Evolutionary conservation across 1,139 yeast species (phyloP).

Genomic region (Debaryomyces nepalensis): DNA sequence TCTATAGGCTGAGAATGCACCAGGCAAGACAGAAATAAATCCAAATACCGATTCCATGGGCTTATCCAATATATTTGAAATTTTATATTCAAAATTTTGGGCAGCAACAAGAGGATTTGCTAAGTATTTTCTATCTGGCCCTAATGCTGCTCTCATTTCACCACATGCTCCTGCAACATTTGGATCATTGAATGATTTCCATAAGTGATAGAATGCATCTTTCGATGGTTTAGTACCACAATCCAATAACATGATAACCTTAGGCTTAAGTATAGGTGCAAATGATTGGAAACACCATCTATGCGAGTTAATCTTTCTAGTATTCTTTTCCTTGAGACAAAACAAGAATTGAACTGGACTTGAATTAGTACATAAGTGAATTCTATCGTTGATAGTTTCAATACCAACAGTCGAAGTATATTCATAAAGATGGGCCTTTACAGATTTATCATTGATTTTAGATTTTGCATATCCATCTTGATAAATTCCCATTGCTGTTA

Average conservation of each 20-base stretch:
- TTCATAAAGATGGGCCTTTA: conserved; percentile 76
- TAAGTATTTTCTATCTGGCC: conserved; percentile 57
- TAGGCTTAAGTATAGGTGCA: conserved; percentile 71
- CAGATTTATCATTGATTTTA: conserved; percentile 69
- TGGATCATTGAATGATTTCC: conserved; percentile 76
- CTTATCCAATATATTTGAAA: conserved; percentile 79
- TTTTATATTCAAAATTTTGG: conserved; percentile 83
- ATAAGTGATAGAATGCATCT: conserved; percentile 73
- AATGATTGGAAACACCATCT: conserved; percentile 87
- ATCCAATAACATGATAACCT: conserved; percentile 71
- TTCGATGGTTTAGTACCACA: conserved; percentile 80
- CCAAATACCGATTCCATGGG: conserved; percentile 87
- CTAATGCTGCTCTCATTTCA: conserved; percentile 73
- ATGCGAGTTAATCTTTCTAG: conserved; percentile 79
- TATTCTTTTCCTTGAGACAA: conserved; percentile 76
- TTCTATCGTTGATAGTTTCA: conserved; percentile 59
- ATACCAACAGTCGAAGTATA: conserved; percentile 81
- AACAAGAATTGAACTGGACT: conserved; percentile 76
- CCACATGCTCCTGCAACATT: conserved; percentile 91
- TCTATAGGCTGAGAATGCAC: conserved; percentile 85
- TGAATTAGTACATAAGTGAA: conserved; percentile 60
- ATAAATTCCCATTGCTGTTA: conserved; percentile 75
- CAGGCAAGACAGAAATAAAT: conserved; percentile 80
- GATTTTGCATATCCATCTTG: conserved; percentile 86
- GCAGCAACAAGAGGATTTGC: conserved; percentile 81